Evolutionary conservation across 805 yeast species (phyloP), one percentile per base, ranked within the genome.

Genomic region (Saccharomycopsis fermentans): DNA sequence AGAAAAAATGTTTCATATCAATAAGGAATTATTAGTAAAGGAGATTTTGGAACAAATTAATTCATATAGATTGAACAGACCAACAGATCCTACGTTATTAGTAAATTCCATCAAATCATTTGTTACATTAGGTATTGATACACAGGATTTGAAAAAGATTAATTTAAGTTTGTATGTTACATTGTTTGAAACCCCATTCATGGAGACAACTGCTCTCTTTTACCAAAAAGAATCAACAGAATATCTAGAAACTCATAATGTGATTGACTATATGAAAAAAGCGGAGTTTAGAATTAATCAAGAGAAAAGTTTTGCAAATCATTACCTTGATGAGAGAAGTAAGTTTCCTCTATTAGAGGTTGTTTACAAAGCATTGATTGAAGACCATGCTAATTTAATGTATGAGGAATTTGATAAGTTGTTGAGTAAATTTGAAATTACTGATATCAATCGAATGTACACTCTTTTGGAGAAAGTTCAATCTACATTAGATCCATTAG

Each of bases 71-170:
- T 80, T 86, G 64, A 90, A 90, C 62, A 85, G 85, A 66, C 79
- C 82, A 35, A 86, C 87, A 56, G 84, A 86, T 63, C 81, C 86
- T 48, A 75, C 79, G 55, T 78, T 81, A 55, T 76, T 94, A 52
- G 81, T 87, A 37, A 76, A 81, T 48, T 90, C 94, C 0, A 87
- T 92, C 62, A 86, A 83, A 66, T 91, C 97, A 1, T 83, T 91
- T 74, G 97, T 92, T 12, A 80, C 83, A 52, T 77, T 94, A 63
- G 98, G 99, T 4, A 85, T 95, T 65, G 98, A 94, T 69, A 84
- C 83, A 59, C 90, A 86, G 68, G 97, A 90, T 71, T 78, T 88
- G 70, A 90, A 87, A 72, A 90, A 90, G 68, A 82, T 89, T 56
- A 90, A 88, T 68, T 76, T 91, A 67, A 79, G 84, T 21, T 90